phyloP scores from a whole-genome alignment of 768 basidiomycete genomes.

The Leccinum longicurvipes region DNA sequence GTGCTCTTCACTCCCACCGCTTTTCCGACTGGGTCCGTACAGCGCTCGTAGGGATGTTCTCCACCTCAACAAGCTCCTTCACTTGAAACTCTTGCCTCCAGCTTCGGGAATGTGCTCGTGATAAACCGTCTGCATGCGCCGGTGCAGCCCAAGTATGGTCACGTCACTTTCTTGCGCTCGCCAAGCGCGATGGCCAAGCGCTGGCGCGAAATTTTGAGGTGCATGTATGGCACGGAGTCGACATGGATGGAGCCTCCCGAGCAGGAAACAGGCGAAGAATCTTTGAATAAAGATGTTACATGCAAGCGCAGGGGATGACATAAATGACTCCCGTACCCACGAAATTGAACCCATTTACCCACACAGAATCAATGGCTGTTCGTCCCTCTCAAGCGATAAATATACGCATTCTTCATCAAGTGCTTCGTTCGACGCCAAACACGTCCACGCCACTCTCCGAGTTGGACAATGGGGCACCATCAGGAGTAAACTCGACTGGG shows the following conservation, averaged over 20 bases:
- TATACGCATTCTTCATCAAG: conserved; percentile 8
- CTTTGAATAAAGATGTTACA: conserved; percentile 4
- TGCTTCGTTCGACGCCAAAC: conserved; percentile 52
- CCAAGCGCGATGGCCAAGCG: conserved; percentile 86
- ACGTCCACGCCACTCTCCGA: conserved; percentile 66
- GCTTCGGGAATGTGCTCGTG: conserved; percentile 67
- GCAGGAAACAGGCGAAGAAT: conserved; percentile 9
- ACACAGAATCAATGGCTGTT: conserved; percentile 83
- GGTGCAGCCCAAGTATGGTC: conserved; percentile 77
- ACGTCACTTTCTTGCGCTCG: conserved; percentile 67
- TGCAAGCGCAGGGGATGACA: conserved; percentile 12
- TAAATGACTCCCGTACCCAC: conserved; percentile 12
- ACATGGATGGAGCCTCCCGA: not conserved
- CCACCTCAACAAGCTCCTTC: conserved; percentile 88
- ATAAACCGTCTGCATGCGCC: conserved; percentile 67
- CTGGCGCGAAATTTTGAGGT: conserved; percentile 86
- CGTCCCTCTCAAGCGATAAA: conserved; percentile 36
- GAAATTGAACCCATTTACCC: too few relatives aligned
- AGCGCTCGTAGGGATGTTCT: conserved; percentile 68
- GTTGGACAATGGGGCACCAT: conserved; percentile 85
- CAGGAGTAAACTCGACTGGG: conserved; percentile 33
- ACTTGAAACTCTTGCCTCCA: conserved; percentile 84
- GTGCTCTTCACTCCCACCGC: conserved; percentile 60
- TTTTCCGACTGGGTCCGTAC: conserved; percentile 70
- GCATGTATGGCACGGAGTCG: conserved; percentile 46